These are phyloP conservation scores for Massariosphaeria phaeospora DNA, from an alignment of 495 filamentous ascomycete genomes.

Conservation along the genomic window DNA sequence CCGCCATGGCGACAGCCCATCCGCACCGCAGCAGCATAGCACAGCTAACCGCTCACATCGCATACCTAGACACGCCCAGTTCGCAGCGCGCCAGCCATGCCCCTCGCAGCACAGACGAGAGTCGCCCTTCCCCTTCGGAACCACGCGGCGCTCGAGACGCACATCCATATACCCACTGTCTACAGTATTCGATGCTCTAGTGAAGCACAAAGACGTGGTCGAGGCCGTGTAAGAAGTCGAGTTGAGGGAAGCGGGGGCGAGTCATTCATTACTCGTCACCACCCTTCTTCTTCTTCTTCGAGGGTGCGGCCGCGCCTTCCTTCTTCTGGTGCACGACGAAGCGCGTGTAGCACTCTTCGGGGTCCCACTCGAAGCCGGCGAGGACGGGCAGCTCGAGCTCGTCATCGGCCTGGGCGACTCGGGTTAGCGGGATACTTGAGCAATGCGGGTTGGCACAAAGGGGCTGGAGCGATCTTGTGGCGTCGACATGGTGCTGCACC, in stretches of 20 bases:
- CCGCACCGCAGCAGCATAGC: not conserved
- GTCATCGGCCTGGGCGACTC: slow-evolving; percentile 67
- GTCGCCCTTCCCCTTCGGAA: slow-evolving; percentile 22
- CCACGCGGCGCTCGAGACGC: slow-evolving; percentile 13
- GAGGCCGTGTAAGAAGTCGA: slow-evolving; percentile 15
- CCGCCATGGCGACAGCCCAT: not conserved
- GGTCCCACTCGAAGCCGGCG: slow-evolving; percentile 91
- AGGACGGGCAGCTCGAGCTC: slow-evolving; percentile 78
- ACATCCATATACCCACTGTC: slow-evolving; percentile 21
- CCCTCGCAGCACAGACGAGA: slow-evolving; percentile 5
- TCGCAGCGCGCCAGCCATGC: slow-evolving; percentile 7
- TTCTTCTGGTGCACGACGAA: slow-evolving; percentile 81
- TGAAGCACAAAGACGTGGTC: slow-evolving; percentile 9
- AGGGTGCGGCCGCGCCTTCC: slow-evolving; percentile 49
- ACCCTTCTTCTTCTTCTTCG: slow-evolving; percentile 58
- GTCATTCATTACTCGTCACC: slow-evolving; percentile 33
- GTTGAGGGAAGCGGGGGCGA: slow-evolving; percentile 30
- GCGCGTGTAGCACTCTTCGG: slow-evolving; percentile 69
- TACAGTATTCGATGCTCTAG: slow-evolving; percentile 10
- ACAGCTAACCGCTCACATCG: slow-evolving; percentile 17
- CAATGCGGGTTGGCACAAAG: not conserved
- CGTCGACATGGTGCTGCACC: too few relatives aligned
- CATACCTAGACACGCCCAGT: slow-evolving; percentile 2
- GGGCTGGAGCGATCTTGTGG: too few relatives aligned
- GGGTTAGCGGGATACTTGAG: slow-evolving; percentile 1